phyloP scores from a whole-genome alignment of 768 basidiomycete species.

The Amanita molliuscula region DNA sequence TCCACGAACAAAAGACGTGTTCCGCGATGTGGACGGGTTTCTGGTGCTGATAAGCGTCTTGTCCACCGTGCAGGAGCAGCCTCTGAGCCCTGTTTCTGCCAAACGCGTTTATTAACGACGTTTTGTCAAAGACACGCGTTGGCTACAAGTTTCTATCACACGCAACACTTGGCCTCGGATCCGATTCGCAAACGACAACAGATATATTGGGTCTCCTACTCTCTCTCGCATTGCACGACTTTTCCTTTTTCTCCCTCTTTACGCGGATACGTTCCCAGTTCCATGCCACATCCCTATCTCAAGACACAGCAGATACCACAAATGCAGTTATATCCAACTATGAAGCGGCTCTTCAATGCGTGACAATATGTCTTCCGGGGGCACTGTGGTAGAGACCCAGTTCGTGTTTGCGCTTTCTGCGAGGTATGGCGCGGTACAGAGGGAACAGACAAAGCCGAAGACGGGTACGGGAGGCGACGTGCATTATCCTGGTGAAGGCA shows the following conservation, averaged over 20 bases:
- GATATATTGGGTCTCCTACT: conserved; percentile 59
- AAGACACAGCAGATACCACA: conserved; percentile 23
- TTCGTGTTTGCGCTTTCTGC: conserved; percentile 32
- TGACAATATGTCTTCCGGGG: conserved; percentile 45
- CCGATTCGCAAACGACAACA: conserved; percentile 34
- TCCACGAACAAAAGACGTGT: conserved; percentile 56
- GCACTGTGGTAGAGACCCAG: conserved; percentile 37
- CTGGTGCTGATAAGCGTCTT: conserved; percentile 64
- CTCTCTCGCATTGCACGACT: conserved; percentile 56
- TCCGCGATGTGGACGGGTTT: conserved; percentile 78
- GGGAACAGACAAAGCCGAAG: background rate
- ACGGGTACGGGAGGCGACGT: background rate
- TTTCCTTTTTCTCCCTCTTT: conserved; percentile 48
- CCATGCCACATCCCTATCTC: conserved; percentile 14
- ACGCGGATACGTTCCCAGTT: conserved; percentile 18
- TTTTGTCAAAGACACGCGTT: conserved; percentile 33
- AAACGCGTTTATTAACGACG: conserved; percentile 4
- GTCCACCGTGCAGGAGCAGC: conserved; percentile 38
- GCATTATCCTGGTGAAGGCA: background rate
- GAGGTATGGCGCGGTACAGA: conserved; percentile 6
- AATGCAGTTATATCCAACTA: conserved; percentile 32
- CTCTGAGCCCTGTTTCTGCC: conserved; percentile 9
- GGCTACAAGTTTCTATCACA: conserved; percentile 57
- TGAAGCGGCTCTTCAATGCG: conserved; percentile 25
- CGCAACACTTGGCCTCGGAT: conserved; percentile 44